These are phyloP conservation scores for Fraxinus dipetala DNA, from an alignment of 305 asterid genomes.

Conservation along the genomic window DNA sequence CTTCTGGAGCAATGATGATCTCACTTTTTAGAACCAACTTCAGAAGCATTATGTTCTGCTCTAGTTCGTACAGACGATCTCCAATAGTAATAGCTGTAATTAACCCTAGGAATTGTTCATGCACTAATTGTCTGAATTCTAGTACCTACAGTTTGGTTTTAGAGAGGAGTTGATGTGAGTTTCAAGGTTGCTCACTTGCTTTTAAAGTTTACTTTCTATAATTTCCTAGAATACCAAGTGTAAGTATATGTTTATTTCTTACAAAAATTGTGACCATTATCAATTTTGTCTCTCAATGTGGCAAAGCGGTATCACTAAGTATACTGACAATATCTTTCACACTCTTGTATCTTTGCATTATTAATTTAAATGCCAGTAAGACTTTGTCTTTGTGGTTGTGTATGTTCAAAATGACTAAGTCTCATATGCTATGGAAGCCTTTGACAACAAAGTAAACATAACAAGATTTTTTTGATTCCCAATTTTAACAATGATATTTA, in stretches of 20 bases:
- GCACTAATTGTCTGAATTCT: background rate
- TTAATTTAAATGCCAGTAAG: background rate
- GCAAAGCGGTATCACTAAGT: slow-evolving; percentile 7
- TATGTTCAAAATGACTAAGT: slow-evolving; percentile 4
- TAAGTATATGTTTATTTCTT: background rate
- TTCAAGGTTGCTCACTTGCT: background rate
- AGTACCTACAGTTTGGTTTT: background rate
- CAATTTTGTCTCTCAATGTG: slow-evolving; percentile 4
- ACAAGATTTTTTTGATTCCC: slow-evolving; percentile 2
- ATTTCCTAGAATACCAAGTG: background rate
- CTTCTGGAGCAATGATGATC: background rate
- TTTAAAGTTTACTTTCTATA: too few relatives aligned
- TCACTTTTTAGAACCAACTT: background rate
- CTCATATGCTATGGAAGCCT: slow-evolving; percentile 7
- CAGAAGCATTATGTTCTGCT: background rate
- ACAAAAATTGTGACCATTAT: background rate
- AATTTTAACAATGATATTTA: slow-evolving; percentile 8
- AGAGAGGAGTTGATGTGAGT: background rate
- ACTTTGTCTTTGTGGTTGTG: background rate
- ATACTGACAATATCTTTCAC: slow-evolving; percentile 4
- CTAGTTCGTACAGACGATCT: background rate
- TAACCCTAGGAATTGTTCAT: background rate
- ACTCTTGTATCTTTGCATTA: slow-evolving; percentile 4
- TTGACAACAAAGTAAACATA: slow-evolving; percentile 3
- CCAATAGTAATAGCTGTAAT: background rate